Conservation (phyloP, 2,329 filamentous ascomycete species). For the Colletotrichum sp. region DNA sequence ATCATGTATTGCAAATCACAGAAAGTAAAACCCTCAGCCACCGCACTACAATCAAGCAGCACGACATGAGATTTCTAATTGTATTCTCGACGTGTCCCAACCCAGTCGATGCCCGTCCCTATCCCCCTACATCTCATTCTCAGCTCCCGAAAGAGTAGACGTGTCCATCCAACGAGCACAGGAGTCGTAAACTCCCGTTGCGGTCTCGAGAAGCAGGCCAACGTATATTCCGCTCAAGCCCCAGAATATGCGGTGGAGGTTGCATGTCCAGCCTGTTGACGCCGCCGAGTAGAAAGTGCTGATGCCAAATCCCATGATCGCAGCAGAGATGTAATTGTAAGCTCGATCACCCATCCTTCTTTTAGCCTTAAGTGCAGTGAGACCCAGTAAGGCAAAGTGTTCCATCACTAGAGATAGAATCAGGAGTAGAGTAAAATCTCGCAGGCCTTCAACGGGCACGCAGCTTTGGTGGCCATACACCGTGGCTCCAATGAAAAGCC, state of each 20-base stretch:
- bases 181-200: neutral
- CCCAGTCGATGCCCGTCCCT: accelerated
- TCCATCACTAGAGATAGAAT: too few species aligned
- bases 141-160: neutral
- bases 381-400: too few species aligned
- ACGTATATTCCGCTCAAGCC: neutral
- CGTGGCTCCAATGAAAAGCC: too few species aligned
- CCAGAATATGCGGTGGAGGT: neutral
- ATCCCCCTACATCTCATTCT: neutral
- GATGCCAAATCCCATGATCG: neutral
- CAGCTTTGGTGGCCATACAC: too few species aligned
- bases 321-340: neutral
- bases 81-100: neutral
- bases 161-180: neutral
- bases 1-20: neutral
- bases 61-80: neutral
- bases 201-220: neutral
- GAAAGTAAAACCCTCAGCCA: neutral
- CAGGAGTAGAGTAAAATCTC: too few species aligned
- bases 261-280: accelerated
- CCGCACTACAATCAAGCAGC: neutral
- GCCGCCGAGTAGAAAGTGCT: neutral
- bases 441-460: too few species aligned
- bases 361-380: too few species aligned
- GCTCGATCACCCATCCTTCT: too few species aligned